phyloP scores from a whole-genome alignment of 2,329 filamentous ascomycete species.

The Neofusicoccum kwambonambiense region DNA sequence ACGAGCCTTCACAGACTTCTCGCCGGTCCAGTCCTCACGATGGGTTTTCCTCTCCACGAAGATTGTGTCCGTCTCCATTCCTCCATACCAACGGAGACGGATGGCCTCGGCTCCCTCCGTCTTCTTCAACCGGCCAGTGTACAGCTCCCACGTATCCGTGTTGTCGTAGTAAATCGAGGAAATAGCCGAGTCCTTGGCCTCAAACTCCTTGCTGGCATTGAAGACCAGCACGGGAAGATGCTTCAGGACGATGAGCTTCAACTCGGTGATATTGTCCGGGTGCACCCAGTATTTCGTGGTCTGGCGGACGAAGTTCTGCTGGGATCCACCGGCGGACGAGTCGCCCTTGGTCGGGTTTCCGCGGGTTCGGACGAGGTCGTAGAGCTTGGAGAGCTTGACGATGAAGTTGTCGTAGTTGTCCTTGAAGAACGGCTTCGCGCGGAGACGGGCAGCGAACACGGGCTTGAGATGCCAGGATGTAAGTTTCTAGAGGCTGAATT shows the following conservation, averaged over 20 bases:
- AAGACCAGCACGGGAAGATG: constrained; percentile 96
- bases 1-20: constrained; percentile 97
- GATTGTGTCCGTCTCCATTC: constrained; percentile 91
- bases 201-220: constrained; percentile 95
- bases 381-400: constrained; percentile 89
- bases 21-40: constrained; percentile 97
- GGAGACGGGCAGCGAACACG: constrained; percentile 91
- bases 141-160: constrained; percentile 87
- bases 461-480: constrained; percentile 91
- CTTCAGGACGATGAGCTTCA: constrained; percentile 97
- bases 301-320: constrained; percentile 94
- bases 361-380: constrained; percentile 89
- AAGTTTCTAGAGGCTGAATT: constrained; percentile 65
- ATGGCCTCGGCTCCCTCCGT: constrained; percentile 97
- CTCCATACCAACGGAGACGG: constrained; percentile 93
- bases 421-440: constrained; percentile 97
- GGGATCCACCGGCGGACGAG: constrained; percentile 81
- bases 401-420: constrained; percentile 98
- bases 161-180: constrained; percentile 99
- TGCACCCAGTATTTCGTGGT: constrained; percentile 99
- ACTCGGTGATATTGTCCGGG: constrained; percentile 94
- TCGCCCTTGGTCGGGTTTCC: constrained; percentile 93
- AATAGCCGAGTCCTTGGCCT: constrained; percentile 85
- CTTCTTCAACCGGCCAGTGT: constrained; percentile 93
- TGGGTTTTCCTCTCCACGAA: constrained; percentile 98